Conservation (phyloP, 805 yeast genomes). For the Candida corydali region DNA sequence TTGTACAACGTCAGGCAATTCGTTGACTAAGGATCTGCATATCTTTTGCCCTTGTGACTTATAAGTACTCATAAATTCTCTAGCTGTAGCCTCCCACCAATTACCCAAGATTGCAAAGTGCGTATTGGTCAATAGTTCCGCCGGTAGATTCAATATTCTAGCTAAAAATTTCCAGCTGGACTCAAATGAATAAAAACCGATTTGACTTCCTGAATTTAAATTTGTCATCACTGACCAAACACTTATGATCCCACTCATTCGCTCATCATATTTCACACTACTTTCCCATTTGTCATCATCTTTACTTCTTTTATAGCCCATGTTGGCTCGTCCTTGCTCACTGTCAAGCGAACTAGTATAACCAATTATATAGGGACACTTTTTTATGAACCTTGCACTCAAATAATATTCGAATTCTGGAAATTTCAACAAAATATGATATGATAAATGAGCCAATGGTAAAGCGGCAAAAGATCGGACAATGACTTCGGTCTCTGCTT, state of each 20-base stretch:
- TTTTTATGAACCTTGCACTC: slow-evolving; percentile 81
- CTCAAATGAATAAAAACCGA: slow-evolving; percentile 43
- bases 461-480: slow-evolving; percentile 74
- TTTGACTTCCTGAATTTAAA: slow-evolving; percentile 12
- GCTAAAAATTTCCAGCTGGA: slow-evolving; percentile 70
- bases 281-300: slow-evolving; percentile 51
- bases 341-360: slow-evolving; percentile 72
- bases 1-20: slow-evolving; percentile 51
- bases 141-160: slow-evolving; percentile 58
- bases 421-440: slow-evolving; percentile 44
- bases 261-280: slow-evolving; percentile 70
- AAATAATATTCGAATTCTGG: slow-evolving; percentile 53
- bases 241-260: slow-evolving; percentile 82
- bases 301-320: slow-evolving; percentile 77
- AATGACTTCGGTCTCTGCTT: slow-evolving; percentile 88
- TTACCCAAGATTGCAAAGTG: slow-evolving; percentile 70
- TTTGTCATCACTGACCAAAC: slow-evolving; percentile 75
- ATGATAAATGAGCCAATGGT: slow-evolving; percentile 70
- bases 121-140: slow-evolving; percentile 50
- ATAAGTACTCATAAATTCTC: slow-evolving; percentile 50
- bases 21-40: slow-evolving; percentile 40
- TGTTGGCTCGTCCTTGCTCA: slow-evolving; percentile 71
- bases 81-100: slow-evolving; percentile 90
- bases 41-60: slow-evolving; percentile 71
- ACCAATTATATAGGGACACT: slow-evolving; percentile 87